Evolutionary conservation across 1,139 yeast genomes (phyloP).

Genomic region (Debaryomycetaceae sp.): DNA sequence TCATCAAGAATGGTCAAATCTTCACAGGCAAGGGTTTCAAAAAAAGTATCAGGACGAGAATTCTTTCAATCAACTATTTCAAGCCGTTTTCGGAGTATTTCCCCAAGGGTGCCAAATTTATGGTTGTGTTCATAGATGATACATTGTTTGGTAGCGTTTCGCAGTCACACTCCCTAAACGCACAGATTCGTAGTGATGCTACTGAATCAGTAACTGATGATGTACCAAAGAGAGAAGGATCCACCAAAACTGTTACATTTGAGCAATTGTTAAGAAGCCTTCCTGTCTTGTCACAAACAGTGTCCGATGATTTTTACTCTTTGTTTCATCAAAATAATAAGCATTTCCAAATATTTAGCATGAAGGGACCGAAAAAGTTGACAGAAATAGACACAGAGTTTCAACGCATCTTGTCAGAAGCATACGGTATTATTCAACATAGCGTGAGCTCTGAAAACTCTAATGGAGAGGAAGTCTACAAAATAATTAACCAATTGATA

Average conservation of each 20-base stretch:
- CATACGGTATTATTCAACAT: slow-evolving; percentile 39
- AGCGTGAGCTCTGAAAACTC: slow-evolving; percentile 35
- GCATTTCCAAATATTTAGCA: slow-evolving; percentile 21
- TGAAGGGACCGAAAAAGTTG: slow-evolving; percentile 20
- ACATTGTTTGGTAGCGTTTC: slow-evolving; percentile 40
- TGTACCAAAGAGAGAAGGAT: background rate
- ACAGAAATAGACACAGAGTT: slow-evolving; percentile 30
- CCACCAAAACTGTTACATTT: slow-evolving; percentile 22
- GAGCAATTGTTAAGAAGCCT: slow-evolving; percentile 44
- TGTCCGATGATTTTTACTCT: slow-evolving; percentile 44
- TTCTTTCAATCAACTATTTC: slow-evolving; percentile 42
- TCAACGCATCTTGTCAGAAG: slow-evolving; percentile 32
- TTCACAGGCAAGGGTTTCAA: slow-evolving; percentile 59
- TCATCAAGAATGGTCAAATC: slow-evolving; percentile 54
- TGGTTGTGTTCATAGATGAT: slow-evolving; percentile 50
- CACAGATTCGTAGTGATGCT: background rate
- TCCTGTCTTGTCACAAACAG: slow-evolving; percentile 44
- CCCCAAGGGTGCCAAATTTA: slow-evolving; percentile 47
- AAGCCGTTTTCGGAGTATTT: slow-evolving; percentile 45
- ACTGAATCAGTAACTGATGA: background rate
- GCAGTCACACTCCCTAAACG: background rate
- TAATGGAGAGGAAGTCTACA: slow-evolving; percentile 34
- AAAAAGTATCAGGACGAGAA: slow-evolving; percentile 39
- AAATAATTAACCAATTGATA: slow-evolving; percentile 29
- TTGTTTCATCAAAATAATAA: slow-evolving; percentile 45